Evolutionary conservation across 2,329 filamentous ascomycete genomes (phyloP).

Genomic region (Ceratocystis cacaofunesta): DNA sequence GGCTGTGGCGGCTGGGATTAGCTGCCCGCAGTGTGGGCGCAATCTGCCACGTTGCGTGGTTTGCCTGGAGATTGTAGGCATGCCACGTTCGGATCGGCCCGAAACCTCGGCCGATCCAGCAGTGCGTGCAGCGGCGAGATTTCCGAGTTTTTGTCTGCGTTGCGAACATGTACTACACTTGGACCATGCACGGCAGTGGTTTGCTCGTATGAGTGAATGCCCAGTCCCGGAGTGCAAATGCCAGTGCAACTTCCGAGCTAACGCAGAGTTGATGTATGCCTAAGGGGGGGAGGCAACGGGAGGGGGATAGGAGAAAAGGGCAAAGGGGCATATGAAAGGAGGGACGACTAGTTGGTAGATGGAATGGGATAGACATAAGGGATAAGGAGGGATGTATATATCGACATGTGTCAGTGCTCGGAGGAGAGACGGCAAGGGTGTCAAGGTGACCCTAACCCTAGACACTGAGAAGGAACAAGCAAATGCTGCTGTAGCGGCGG

Average conservation of each 20-base stretch:
- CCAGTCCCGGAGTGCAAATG: slow-evolving; percentile 55
- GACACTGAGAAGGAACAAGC: not conserved
- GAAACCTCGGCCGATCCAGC: slow-evolving; percentile 35
- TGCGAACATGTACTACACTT: slow-evolving; percentile 55
- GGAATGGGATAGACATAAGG: not conserved
- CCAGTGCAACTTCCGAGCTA: slow-evolving; percentile 45
- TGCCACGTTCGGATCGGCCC: slow-evolving; percentile 44
- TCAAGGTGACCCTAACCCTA: not conserved
- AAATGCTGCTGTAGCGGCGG: not conserved
- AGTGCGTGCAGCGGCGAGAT: slow-evolving; percentile 37
- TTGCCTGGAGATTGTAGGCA: slow-evolving; percentile 51
- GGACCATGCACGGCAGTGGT: slow-evolving; percentile 54
- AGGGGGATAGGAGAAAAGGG: not conserved
- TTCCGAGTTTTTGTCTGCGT: slow-evolving; percentile 53
- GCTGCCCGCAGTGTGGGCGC: slow-evolving; percentile 51
- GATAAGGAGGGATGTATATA: not conserved
- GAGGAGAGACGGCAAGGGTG: not conserved
- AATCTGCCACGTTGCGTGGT: slow-evolving; percentile 53
- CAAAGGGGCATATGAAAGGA: not conserved
- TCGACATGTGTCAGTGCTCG: not conserved
- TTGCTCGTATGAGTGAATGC: slow-evolving; percentile 48
- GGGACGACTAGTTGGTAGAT: not conserved
- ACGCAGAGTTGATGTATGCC: slow-evolving; percentile 42
- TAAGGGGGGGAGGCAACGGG: not conserved
- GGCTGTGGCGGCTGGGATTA: slow-evolving; percentile 44